Base-by-base conservation (phyloP, 768 basidiomycete species). In the Gymnopilus dilepis region DNA sequence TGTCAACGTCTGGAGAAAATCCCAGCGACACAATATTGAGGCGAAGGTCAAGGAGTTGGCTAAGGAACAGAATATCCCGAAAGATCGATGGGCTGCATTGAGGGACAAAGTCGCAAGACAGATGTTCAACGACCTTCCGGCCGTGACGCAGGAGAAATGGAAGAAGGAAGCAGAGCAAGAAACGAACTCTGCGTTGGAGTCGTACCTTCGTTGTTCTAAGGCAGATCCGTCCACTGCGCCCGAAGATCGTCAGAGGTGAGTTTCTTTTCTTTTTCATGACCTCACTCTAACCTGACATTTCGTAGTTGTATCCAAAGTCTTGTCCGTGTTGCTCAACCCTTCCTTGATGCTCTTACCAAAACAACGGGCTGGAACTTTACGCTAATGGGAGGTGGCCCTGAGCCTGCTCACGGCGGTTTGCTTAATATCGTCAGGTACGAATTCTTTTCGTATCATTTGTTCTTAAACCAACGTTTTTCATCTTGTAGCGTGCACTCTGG, bases 371-470 rank as follows among this genome's bases (percentile, higher is more conserved):
- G 61, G 61, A 50, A 56, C 8, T 28, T 38, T 0, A 56, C 42
- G 0, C n/a, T 65, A 7, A 56, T 65, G 1, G 61, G 21, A 8
- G 61, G 64, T 21, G 64, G 64, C 33, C 64, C 64, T 1, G 64
- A 65, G 37, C 64, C 64, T 26, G 64, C 64, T 0, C 41, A 57
- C 11, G 42, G 41, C 13, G 64, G 64, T 8, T 9, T 13, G 26
- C 31, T 65, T 28, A 61, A 61, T 28, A 43, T 61, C 0, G 45
- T 65, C 5, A 61, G 59, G 63, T 64, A 50, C 30, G 9, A 57
- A 12, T 6, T 52, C 7, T 45, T 2, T 30, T 34, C 17, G 1
- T 19, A 9, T 53, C 13, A 2, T 8, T 30, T 45, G 41, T 2
- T 43, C 4, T 43, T 19, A n/a, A n/a, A n/a, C 22, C 19, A 43